A percentile compares a stretch with the other conserved stretches of the same genome.
These are phyloP conservation scores for Inonotus hispidus DNA, from an alignment of 1,284 basidiomycete genomes.

Conservation along the genomic window DNA sequence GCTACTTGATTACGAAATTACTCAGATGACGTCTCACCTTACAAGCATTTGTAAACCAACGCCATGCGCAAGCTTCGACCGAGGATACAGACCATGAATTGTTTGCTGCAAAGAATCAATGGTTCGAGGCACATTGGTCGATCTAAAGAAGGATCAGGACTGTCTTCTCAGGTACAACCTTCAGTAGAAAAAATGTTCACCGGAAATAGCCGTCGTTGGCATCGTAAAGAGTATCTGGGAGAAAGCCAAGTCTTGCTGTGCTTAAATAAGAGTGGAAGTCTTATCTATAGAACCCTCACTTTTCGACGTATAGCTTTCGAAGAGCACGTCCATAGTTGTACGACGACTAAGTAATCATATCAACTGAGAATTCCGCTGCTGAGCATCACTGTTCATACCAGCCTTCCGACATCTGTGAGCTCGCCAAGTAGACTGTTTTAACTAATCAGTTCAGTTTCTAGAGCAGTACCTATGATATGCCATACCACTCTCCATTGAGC, in stretches of 20 bases:
- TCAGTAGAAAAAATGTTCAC: constrained; percentile 28
- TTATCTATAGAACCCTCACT: constrained; percentile 34
- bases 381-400: constrained; percentile 34
- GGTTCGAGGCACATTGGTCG: constrained; percentile 73
- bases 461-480: not conserved
- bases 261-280: not conserved
- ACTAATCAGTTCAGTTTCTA: not conserved
- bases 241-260: constrained; percentile 54
- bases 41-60: constrained; percentile 50
- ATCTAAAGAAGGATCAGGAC: constrained; percentile 27
- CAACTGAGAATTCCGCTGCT: constrained; percentile 8
- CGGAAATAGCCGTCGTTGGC: constrained; percentile 57
- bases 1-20: not conserved
- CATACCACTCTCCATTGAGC: constrained; percentile 59
- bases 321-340: constrained; percentile 58
- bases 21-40: constrained; percentile 36
- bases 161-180: not conserved
- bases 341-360: constrained; percentile 49
- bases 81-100: constrained; percentile 66
- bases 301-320: constrained; percentile 65
- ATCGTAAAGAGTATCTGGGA: constrained; percentile 49
- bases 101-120: constrained; percentile 74
- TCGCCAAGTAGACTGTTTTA: constrained; percentile 63
- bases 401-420: constrained; percentile 70
- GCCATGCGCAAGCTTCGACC: constrained; percentile 38